Conservation (phyloP, 2,329 filamentous ascomycete species). For the Trichophyton mentagrophytes region DNA sequence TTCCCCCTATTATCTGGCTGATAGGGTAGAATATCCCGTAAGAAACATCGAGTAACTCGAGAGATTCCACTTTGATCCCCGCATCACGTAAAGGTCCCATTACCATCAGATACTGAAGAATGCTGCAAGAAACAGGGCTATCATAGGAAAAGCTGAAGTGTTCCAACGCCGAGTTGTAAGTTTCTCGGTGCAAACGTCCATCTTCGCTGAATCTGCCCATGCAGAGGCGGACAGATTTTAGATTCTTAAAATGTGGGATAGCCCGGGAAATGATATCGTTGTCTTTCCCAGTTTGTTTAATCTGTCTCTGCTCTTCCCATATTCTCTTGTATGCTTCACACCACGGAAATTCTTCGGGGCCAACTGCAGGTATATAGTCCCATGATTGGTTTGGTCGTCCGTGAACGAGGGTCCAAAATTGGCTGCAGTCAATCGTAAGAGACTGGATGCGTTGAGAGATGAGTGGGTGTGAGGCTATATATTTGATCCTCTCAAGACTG, state of each 20-base stretch:
- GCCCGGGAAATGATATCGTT: not conserved
- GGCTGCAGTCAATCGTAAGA: conserved; percentile 3
- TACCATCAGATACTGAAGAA: conserved; percentile 1
- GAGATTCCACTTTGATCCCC: not conserved
- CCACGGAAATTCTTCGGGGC: not conserved
- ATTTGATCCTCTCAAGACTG: not conserved
- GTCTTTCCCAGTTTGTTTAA: not conserved
- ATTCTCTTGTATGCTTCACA: not conserved
- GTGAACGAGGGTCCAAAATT: not conserved
- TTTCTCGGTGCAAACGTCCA: not conserved
- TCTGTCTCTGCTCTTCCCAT: not conserved
- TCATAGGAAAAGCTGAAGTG: not conserved
- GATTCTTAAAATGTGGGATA: not conserved
- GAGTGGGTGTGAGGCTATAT: conserved; percentile 2
- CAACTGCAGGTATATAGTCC: not conserved
- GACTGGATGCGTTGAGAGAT: conserved; percentile 4
- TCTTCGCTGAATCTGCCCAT: not conserved
- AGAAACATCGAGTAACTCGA: not conserved
- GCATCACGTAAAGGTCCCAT: not conserved
- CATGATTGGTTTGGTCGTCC: not conserved
- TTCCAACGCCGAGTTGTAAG: not conserved
- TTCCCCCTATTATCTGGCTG: not conserved
- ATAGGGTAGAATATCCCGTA: conserved; percentile 3
- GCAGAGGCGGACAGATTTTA: not conserved
- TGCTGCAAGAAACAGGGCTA: conserved; percentile 2